Base-by-base conservation (phyloP, 2,329 filamentous ascomycete species). In the Pseudocercospora pini-densiflorae region DNA sequence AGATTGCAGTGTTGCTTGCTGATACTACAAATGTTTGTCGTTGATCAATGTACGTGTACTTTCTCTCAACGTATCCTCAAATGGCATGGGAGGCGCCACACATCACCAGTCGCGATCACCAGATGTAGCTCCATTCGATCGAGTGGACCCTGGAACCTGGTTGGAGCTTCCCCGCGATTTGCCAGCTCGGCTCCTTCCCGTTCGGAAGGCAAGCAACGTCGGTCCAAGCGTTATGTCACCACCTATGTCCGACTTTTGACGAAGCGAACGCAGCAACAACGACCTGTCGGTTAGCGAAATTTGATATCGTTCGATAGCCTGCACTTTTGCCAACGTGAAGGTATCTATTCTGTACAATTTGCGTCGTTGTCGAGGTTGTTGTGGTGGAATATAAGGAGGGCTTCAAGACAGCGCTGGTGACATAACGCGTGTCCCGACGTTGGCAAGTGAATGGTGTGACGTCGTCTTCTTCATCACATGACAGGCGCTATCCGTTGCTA, bases 161-260 rank as follows among this genome's bases (percentile, higher is more conserved):
- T 33, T 55, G 51, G 16, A 55, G 51, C 51, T 55, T 55, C 51
- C 51, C 51, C 51, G 51, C 51, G 51, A 55, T 55, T 31, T 55
- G 47, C 24, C 21, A 23, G 19, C 47, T 27, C 24, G 47, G 51
- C 51, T 55, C 51, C 51, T 55, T 55, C 51, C 51, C 51, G 51
- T 55, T 33, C 51, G 51, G 51, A 27, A 55, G 2, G 24, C 51
- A n/a, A n/a, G n/a, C n/a, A n/a, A n/a, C n/a, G n/a, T n/a, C n/a
- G n/a, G n/a, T n/a, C n/a, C n/a, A n/a, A n/a, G n/a, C n/a, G n/a
- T n/a, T n/a, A n/a, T n/a, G n/a, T n/a, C n/a, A n/a, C n/a, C n/a
- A n/a, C n/a, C n/a, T n/a, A n/a, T n/a, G n/a, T n/a, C n/a, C n/a
- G n/a, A n/a, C n/a, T n/a, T n/a, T n/a, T n/a, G n/a, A n/a, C n/a